These are phyloP conservation scores for Trametes gibbosa DNA, from an alignment of 768 basidiomycete species.

Conservation along the genomic window DNA sequence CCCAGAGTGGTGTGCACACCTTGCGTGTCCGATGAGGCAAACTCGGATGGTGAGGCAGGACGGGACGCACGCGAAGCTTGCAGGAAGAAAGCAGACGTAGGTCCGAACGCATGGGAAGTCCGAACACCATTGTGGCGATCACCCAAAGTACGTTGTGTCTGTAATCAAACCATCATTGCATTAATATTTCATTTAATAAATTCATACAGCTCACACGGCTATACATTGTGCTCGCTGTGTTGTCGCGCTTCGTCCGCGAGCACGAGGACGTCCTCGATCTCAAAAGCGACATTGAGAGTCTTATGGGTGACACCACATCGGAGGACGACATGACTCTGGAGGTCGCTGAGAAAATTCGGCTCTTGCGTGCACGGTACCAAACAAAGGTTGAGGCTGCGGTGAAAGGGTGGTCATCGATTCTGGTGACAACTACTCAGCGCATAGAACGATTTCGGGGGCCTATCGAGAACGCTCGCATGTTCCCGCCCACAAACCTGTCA, in stretches of 20 bases:
- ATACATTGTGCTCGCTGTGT: background rate
- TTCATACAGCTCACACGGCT: background rate
- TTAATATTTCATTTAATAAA: too few relatives aligned
- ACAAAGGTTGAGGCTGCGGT: background rate
- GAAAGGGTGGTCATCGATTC: background rate
- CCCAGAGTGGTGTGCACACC: too few relatives aligned
- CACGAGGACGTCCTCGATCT: background rate
- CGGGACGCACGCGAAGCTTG: too few relatives aligned
- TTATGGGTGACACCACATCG: background rate
- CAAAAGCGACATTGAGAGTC: background rate
- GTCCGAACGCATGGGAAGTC: too few relatives aligned
- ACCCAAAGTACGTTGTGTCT: too few relatives aligned
- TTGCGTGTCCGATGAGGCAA: background rate
- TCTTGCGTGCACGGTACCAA: background rate
- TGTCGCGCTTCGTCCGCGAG: background rate
- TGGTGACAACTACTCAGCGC: too few relatives aligned
- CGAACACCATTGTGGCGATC: too few relatives aligned
- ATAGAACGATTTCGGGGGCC: background rate
- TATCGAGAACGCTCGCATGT: background rate
- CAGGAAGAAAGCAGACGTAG: too few relatives aligned
- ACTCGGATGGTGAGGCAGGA: too few relatives aligned
- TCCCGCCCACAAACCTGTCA: background rate
- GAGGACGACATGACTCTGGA: background rate
- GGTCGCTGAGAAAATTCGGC: background rate
- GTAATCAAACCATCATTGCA: too few relatives aligned